phyloP scores from a whole-genome alignment of 257 asterid species.

The Solanum chaucha region DNA sequence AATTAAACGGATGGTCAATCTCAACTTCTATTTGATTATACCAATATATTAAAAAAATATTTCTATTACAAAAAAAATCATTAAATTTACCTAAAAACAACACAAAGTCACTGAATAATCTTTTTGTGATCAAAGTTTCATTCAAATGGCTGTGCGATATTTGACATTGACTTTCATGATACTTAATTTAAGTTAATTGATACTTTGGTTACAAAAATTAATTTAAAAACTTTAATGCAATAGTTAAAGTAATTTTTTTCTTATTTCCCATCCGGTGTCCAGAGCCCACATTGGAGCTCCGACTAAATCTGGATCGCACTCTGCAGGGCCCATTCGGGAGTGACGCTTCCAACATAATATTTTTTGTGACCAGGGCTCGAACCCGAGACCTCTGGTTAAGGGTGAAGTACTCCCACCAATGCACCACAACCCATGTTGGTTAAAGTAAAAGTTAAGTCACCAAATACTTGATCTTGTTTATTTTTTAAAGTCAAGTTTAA shows the following conservation, averaged over 20 bases:
- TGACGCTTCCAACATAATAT: no score
- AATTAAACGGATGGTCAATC: neutral
- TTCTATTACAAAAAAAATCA: neutral
- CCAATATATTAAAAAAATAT: neutral
- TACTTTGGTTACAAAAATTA: neutral
- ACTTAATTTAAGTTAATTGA: neutral
- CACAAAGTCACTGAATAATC: neutral
- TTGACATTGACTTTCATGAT: neutral
- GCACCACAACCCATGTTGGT: neutral
- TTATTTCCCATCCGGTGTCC: no score
- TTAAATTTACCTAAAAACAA: neutral
- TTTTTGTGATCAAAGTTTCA: neutral
- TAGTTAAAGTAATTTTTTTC: neutral
- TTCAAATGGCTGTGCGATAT: neutral
- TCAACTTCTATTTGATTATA: neutral
- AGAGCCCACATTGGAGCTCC: no score
- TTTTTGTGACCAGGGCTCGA: fast-evolving
- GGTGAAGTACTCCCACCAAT: no score
- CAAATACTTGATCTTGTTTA: no score
- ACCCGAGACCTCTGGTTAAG: no score
- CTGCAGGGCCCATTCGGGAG: no score
- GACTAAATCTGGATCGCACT: no score
- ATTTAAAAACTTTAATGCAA: neutral
- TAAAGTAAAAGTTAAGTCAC: no score
- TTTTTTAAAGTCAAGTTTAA: neutral